These are phyloP conservation scores for Saxispiralis lemnorum DNA, from an alignment of 495 filamentous ascomycete species.

Conservation along the genomic window DNA sequence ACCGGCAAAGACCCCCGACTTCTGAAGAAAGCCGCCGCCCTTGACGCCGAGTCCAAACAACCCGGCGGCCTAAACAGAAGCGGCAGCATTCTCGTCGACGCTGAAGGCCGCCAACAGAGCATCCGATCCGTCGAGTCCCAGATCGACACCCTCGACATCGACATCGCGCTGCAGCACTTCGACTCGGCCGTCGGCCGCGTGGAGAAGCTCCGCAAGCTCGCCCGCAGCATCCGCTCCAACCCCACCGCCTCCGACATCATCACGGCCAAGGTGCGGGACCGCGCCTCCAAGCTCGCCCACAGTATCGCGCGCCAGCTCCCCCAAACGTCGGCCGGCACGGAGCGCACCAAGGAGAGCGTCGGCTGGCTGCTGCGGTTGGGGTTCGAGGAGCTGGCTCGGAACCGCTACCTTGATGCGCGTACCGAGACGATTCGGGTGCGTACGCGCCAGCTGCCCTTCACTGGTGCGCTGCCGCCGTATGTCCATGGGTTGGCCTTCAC, in stretches of 20 bases:
- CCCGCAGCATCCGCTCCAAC: constrained; percentile 66
- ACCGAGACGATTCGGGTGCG: constrained; percentile 57
- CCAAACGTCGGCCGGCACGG: constrained; percentile 50
- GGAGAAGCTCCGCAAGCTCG: constrained; percentile 64
- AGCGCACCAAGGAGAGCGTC: constrained; percentile 56
- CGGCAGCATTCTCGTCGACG: constrained; percentile 67
- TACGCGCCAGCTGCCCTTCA: constrained; percentile 67
- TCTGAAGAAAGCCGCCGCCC: constrained; percentile 42
- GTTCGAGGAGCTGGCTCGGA: constrained; percentile 74
- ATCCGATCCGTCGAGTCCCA: constrained; percentile 88
- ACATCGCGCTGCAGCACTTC: constrained; percentile 80
- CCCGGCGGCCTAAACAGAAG: constrained; percentile 45
- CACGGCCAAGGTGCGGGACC: constrained; percentile 70
- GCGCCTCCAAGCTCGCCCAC: constrained; percentile 59
- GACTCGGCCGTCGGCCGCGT: constrained; percentile 66
- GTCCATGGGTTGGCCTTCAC: constrained; percentile 93
- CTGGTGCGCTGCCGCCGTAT: constrained; percentile 77
- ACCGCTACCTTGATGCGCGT: constrained; percentile 54
- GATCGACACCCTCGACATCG: constrained; percentile 89
- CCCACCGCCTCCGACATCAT: constrained; percentile 74
- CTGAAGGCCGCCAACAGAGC: constrained; percentile 90
- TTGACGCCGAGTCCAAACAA: constrained; percentile 1
- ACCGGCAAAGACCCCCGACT: constrained; percentile 37
- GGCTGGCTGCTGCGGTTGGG: constrained; percentile 70
- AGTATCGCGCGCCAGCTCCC: constrained; percentile 57